Percentiles rank a stretch among this genome's conserved stretches.
Evolutionary conservation across 148 eudicot species (phyloP).

Genomic region (Silene conica): DNA sequence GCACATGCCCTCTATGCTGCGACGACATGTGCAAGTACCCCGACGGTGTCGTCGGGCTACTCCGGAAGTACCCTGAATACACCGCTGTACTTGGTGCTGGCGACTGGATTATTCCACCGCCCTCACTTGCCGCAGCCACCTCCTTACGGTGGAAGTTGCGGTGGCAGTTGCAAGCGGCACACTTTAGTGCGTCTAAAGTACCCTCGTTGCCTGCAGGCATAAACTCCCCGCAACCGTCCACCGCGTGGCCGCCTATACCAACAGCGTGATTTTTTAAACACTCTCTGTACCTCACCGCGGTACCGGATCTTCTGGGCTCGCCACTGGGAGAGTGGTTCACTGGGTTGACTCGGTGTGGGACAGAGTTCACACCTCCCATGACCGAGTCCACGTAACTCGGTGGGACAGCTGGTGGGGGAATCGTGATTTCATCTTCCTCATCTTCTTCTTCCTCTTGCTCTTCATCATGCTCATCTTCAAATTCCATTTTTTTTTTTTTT

Average conservation of each 20-base stretch:
- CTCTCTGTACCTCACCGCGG: constrained; percentile 44
- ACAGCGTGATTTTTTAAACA: constrained; percentile 67
- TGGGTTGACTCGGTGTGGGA: constrained; percentile 12
- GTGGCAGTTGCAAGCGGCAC: constrained; percentile 76
- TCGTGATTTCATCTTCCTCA: constrained; percentile 35
- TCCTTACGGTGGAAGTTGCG: constrained; percentile 76
- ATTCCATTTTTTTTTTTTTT: constrained; percentile 33
- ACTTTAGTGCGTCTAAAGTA: constrained; percentile 51
- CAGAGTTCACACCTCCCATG: constrained; percentile 1
- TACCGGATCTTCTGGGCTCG: constrained; percentile 21
- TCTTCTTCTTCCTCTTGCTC: constrained; percentile 43
- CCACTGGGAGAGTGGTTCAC: neutral
- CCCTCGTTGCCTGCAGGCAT: constrained; percentile 61
- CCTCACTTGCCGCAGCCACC: no score
- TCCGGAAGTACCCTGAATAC: constrained; percentile 31
- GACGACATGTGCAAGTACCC: constrained; percentile 43
- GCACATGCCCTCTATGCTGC: constrained; percentile 22
- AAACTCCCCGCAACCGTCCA: constrained; percentile 74
- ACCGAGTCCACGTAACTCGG: constrained; percentile 27
- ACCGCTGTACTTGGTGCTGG: constrained; percentile 10
- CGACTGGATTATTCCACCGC: neutral
- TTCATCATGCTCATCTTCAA: constrained; percentile 54
- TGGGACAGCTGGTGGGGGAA: constrained; percentile 24
- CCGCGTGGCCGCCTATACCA: constrained; percentile 56
- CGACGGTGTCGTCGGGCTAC: constrained; percentile 18